Base-by-base conservation (phyloP, 2,329 filamentous ascomycete species). In the Claviceps monticola region DNA sequence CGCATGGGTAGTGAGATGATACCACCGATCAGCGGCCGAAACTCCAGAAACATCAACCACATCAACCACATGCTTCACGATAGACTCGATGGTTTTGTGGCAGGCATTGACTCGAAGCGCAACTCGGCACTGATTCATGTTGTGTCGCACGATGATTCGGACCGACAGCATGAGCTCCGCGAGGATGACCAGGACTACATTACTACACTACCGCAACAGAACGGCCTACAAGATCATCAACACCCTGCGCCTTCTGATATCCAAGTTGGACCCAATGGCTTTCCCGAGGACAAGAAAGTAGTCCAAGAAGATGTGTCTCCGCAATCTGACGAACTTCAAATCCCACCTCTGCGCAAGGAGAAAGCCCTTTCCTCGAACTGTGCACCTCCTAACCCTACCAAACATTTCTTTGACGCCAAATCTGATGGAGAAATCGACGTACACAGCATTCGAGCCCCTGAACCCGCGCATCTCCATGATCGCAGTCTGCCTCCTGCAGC, bases 171-270 rank as follows among this genome's bases (percentile, higher is more conserved):
- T 50, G 83, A 91, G 63, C 75, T 95, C 4, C 80, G 87, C 36
- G 80, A 78, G 29, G 89, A 95, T 64, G 83, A 93, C 58, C 83
- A 95, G 67, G 90, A 95, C 62, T 80, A 79, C 51, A 84, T 95
- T 60, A 87, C 87, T 5, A 86, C 88, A 1, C 78, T 95, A 6
- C 89, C 89, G 2, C 80, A 79, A 52, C 75, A 76, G 56, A 80
- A 80, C 52, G 79, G 83, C 60, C 71, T 84, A 11, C 79, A 82
- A 56, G 74, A 76, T 19, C 75, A 78, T 58, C 53, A 64, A 60
- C 52, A 60, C 39, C 61, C 62, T 4, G 61, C 61, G 19, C 61
- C 62, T 11, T 60, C 64, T 17, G 14, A 42, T n/a, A 50, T 39
- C 2, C 51, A 21, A 3, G 34, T 57, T 6, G 55, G 56, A n/a